Conservation (phyloP, 768 basidiomycete genomes). For the Tricholoma matsutake region DNA sequence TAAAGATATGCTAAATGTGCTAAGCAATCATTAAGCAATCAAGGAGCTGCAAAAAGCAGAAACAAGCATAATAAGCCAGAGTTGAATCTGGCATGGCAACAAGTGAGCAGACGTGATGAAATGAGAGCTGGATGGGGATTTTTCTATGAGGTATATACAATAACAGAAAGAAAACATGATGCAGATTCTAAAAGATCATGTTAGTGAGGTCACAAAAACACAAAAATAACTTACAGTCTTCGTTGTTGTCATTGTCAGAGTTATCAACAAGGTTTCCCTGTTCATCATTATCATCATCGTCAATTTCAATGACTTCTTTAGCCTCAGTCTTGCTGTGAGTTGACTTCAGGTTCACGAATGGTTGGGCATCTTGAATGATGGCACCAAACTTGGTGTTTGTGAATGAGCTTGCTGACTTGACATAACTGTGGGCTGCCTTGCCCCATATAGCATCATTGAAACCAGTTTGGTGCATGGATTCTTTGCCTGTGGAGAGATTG, state of each 20-base stretch:
- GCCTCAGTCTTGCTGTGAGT: not conserved
- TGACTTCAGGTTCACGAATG: not conserved
- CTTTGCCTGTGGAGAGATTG: not conserved
- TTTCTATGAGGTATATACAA: not conserved
- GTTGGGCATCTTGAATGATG: not conserved
- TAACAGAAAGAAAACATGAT: not conserved
- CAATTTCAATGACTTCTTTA: not conserved
- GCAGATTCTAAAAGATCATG: not conserved
- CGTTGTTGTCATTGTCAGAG: not conserved
- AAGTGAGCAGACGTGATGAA: not conserved
- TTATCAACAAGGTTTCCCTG: not conserved
- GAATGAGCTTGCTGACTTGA: not conserved
- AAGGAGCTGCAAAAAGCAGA: too few relatives aligned
- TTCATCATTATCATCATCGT: not conserved
- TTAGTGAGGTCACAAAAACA: not conserved
- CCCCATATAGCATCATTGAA: not conserved
- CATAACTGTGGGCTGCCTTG: not conserved
- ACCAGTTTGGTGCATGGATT: not conserved
- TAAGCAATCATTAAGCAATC: not conserved
- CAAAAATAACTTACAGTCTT: not conserved
- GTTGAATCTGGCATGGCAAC: not conserved
- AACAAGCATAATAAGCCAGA: not conserved
- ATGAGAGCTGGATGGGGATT: not conserved
- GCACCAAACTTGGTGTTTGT: not conserved
- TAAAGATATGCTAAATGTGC: not conserved